Percentiles rank a stretch among this genome's conserved stretches.
Conservation (phyloP, 2,329 filamentous ascomycete genomes). For the Cyphellophora europaea region DNA sequence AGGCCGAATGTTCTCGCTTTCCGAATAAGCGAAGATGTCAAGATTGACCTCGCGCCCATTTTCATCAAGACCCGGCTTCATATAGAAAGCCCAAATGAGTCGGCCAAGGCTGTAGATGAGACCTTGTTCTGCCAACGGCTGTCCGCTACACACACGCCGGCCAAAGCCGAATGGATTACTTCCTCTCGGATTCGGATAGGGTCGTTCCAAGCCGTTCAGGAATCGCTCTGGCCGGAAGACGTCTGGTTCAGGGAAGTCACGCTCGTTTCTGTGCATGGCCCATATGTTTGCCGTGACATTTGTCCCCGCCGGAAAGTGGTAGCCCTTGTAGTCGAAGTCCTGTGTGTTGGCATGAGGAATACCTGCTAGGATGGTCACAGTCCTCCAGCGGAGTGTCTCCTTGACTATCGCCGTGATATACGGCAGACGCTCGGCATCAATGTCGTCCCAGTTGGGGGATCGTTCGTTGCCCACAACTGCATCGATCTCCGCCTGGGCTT, state of each 20-base stretch:
- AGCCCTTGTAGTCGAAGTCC: conserved; percentile 39
- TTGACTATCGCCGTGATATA: conserved; percentile 30
- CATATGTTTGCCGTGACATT: conserved; percentile 18
- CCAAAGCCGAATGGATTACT: conserved; percentile 50
- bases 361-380: conserved; percentile 23
- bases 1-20: conserved; percentile 11
- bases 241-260: conserved; percentile 29
- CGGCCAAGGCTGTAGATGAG: conserved; percentile 45
- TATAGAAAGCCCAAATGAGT: conserved; percentile 50
- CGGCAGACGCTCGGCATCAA: conserved; percentile 27
- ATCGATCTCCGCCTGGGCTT: conserved; percentile 36
- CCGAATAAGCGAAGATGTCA: conserved; percentile 9
- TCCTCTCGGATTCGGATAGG: conserved; percentile 30
- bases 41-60: conserved; percentile 10
- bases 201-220: conserved; percentile 24
- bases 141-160: conserved; percentile 35
- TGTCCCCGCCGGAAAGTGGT: conserved; percentile 39
- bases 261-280: conserved; percentile 24
- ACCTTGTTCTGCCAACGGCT: conserved; percentile 23
- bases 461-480: conserved; percentile 27
- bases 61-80: conserved; percentile 31
- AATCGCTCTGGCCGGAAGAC: conserved; percentile 36
- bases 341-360: conserved; percentile 27
- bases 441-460: conserved; percentile 23
- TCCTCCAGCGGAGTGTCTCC: conserved; percentile 28